Conservation (phyloP, 1,284 basidiomycete genomes). For the Cutaneotrichosporon sp. region DNA sequence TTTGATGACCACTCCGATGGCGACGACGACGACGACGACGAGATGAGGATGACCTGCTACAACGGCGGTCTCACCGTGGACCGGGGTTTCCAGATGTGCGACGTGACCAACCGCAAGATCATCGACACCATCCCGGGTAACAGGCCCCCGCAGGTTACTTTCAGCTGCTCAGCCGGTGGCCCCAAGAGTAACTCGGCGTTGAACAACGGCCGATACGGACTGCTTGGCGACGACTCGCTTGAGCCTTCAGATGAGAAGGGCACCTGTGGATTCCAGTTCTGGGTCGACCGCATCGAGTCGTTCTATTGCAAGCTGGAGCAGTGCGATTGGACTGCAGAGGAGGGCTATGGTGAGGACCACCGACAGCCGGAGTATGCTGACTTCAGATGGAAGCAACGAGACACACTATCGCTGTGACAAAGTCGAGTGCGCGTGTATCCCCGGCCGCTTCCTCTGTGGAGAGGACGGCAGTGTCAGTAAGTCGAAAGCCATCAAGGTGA, state of each 20-base stretch:
- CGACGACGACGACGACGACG: slow-evolving; percentile 57
- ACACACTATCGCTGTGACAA: slow-evolving; percentile 77
- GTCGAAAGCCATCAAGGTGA: slow-evolving; percentile 33
- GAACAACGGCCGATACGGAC: background rate
- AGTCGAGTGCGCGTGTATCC: slow-evolving; percentile 87
- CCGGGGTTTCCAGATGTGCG: slow-evolving; percentile 94
- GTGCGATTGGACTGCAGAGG: slow-evolving; percentile 50
- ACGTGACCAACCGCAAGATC: slow-evolving; percentile 93
- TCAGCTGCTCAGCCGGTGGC: slow-evolving; percentile 66
- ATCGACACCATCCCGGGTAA: slow-evolving; percentile 83
- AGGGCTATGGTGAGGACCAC: slow-evolving; percentile 29
- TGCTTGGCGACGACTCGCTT: slow-evolving; percentile 4
- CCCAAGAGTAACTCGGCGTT: slow-evolving; percentile 26
- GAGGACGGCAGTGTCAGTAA: slow-evolving; percentile 90
- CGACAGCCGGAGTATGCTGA: background rate
- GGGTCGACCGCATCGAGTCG: slow-evolving; percentile 89
- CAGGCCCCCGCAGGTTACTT: slow-evolving; percentile 86
- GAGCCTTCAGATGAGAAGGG: slow-evolving; percentile 29
- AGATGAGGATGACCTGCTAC: slow-evolving; percentile 81
- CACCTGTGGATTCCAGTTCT: slow-evolving; percentile 94
- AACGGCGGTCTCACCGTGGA: slow-evolving; percentile 86
- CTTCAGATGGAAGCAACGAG: slow-evolving; percentile 61
- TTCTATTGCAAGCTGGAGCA: slow-evolving; percentile 87
- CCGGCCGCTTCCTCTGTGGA: slow-evolving; percentile 90
- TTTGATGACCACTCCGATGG: slow-evolving; percentile 41